Evolutionary conservation across 2,329 filamentous ascomycete species (phyloP).

Genomic region (Beauveria brongniartii): DNA sequence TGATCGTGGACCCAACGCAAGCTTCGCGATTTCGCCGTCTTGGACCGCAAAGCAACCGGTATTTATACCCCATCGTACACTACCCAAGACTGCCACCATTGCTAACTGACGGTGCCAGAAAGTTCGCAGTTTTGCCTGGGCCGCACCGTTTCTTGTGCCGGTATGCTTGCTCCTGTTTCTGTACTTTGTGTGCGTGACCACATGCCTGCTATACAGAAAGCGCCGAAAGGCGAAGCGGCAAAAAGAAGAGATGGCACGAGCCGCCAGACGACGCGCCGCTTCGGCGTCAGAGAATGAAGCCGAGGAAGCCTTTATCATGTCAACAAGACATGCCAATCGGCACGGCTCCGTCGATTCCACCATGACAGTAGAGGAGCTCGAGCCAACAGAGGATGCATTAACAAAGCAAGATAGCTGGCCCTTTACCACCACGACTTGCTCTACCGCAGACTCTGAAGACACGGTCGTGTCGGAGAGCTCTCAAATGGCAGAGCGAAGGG

Average conservation of each 20-base stretch:
- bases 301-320: constrained; percentile 10
- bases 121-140: constrained; percentile 18
- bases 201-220: constrained; percentile 21
- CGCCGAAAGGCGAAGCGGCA: constrained; percentile 18
- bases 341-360: constrained; percentile 14
- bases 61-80: constrained; percentile 4
- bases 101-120: constrained; percentile 13
- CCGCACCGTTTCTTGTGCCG: constrained; percentile 22
- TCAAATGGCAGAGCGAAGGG: constrained; percentile 5
- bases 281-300: constrained; percentile 12
- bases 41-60: constrained; percentile 22
- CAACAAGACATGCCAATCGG: constrained; percentile 5
- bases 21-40: constrained; percentile 25
- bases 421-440: constrained; percentile 3
- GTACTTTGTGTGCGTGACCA: constrained; percentile 21
- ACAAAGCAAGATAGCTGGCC: constrained; percentile 13
- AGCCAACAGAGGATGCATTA: not conserved
- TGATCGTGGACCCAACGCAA: constrained; percentile 15
- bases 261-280: not conserved
- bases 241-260: constrained; percentile 9
- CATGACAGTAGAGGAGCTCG: constrained; percentile 2
- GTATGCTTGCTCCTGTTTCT: constrained; percentile 22
- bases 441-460: constrained; percentile 5
- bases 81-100: not conserved
- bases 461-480: constrained; percentile 8